Base-by-base conservation (phyloP, 2,329 filamentous ascomycete genomes). In the Claviceps sp. region DNA sequence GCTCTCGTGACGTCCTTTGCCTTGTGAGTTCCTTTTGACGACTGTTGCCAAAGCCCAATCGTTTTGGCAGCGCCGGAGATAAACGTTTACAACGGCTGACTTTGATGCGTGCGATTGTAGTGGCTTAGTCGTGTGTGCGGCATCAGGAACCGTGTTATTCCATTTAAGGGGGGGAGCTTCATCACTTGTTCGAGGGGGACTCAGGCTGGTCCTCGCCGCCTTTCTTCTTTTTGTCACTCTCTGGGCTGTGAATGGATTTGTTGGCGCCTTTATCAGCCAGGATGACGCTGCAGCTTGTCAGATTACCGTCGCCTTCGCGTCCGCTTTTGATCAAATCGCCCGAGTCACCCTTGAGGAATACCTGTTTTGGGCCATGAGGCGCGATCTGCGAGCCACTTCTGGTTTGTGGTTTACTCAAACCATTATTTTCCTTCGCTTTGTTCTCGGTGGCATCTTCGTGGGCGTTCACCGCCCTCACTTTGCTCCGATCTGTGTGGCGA, bases 201-300 rank as follows among this genome's bases (percentile, higher is more conserved):
- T 74, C 76, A 80, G 78, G 77, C 78, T 81, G 77, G 77, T 73
- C 76, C 77, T 81, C 76, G 66, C 73, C 60, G 64, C 68, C 57
- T 80, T 79, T 62, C 70, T 80, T 60, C 55, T 71, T 26, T 68
- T 71, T 53, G 69, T 75, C 34, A 70, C 71, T 57, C 66, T 77
- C 48, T 82, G 78, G 78, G 76, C 76, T 47, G 64, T 75, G 42
- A 62, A 70, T 55, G 72, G 71, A 52, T 81, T 81, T 55, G 64
- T 74, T 51, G 65, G 74, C 30, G 73, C 73, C 24, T 60, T 77
- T 50, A 67, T 78, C 62, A 65, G 72, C 55, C 61, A 69, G 37
- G 63, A 62, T 36, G 70, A 72, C 36, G 54, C 65, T 18, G 63
- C 68, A 16, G 65, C 68, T 13, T 82, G 79, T 60, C 76, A 79